These are phyloP conservation scores for Mycena rebaudengoi DNA, from an alignment of 768 basidiomycete species.

Conservation along the genomic window DNA sequence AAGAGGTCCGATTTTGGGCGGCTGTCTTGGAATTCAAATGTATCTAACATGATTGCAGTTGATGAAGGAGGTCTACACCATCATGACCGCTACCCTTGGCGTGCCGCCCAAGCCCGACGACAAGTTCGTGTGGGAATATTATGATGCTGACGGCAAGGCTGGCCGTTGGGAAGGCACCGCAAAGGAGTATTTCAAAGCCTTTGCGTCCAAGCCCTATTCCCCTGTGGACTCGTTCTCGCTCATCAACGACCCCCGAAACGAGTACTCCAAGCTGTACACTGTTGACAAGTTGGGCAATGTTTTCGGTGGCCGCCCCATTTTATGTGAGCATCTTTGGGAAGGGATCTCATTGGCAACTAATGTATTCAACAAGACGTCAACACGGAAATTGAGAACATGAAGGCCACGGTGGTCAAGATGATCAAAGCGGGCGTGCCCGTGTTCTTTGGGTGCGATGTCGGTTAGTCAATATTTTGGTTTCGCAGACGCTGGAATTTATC, in stretches of 20 bases:
- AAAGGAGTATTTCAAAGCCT: slow-evolving; percentile 77
- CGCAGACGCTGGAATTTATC: background rate
- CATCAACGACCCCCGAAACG: slow-evolving; percentile 94
- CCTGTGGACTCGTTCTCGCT: slow-evolving; percentile 87
- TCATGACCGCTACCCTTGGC: slow-evolving; percentile 88
- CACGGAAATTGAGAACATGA: slow-evolving; percentile 83
- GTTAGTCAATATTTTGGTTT: background rate
- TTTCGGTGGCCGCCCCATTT: slow-evolving; percentile 85
- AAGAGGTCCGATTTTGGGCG: slow-evolving; percentile 40
- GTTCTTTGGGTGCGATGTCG: slow-evolving; percentile 96
- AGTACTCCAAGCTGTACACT: slow-evolving; percentile 84
- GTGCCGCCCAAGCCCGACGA: slow-evolving; percentile 80
- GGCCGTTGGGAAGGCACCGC: slow-evolving; percentile 84
- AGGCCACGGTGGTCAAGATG: slow-evolving; percentile 82
- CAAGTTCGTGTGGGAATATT: slow-evolving; percentile 89
- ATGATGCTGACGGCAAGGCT: slow-evolving; percentile 79
- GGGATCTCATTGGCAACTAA: background rate
- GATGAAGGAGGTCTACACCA: slow-evolving; percentile 83
- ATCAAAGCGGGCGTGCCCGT: slow-evolving; percentile 90
- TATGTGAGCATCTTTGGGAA: slow-evolving; percentile 62
- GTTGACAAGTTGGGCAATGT: slow-evolving; percentile 94
- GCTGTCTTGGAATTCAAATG: background rate
- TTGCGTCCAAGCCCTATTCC: slow-evolving; percentile 63
- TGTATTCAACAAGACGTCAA: slow-evolving; percentile 92
- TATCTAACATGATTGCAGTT: slow-evolving; percentile 44